Conservation (phyloP, 257 asterid species). For the Penstemon barbatus region DNA sequence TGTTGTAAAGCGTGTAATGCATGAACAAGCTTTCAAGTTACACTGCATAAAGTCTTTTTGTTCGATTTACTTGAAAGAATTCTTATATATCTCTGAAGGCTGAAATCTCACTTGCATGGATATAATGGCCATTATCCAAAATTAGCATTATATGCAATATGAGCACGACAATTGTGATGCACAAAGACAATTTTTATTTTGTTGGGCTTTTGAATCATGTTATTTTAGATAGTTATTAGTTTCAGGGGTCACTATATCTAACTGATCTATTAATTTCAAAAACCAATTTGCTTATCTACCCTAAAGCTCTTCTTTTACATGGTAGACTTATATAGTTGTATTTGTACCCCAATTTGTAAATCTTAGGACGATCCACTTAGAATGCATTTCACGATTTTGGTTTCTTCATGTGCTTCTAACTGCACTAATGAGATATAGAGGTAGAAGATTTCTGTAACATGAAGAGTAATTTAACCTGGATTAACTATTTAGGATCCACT, state of each 20-base stretch:
- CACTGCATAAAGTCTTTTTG: no score
- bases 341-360: neutral
- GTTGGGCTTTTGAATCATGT: neutral
- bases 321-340: neutral
- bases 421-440: neutral
- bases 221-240: neutral
- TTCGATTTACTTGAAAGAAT: no score
- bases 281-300: constrained; percentile 10
- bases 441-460: neutral
- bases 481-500: neutral
- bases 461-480: neutral
- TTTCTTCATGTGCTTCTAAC: neutral
- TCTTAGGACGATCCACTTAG: neutral
- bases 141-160: no score
- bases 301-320: neutral
- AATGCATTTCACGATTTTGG: neutral
- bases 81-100: no score
- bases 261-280: neutral
- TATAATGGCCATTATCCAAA: no score
- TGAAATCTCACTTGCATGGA: no score
- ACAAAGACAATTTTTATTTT: neutral
- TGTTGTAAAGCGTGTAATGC: no score
- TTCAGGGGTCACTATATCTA: neutral
- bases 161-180: neutral
- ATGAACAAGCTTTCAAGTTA: no score